phyloP scores from a whole-genome alignment of 1,139 yeast genomes.

The Dujonia santamariae region DNA sequence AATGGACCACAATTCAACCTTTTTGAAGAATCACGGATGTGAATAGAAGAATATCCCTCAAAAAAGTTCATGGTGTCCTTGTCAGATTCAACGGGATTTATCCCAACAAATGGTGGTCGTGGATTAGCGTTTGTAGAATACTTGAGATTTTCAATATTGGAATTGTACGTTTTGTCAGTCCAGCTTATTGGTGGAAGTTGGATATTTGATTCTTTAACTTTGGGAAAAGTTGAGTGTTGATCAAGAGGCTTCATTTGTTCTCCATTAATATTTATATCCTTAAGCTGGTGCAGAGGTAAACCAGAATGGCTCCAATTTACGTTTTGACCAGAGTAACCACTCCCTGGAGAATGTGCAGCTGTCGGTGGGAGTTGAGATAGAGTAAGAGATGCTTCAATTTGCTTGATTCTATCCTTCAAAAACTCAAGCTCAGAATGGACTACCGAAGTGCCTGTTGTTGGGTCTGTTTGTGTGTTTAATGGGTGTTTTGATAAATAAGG shows the following conservation, averaged over 20 bases:
- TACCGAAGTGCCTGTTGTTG: neutral
- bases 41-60: constrained; percentile 26
- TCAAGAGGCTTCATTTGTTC: no score
- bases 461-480: no score
- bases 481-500: no score
- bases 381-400: constrained; percentile 40
- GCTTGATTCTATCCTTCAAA: constrained; percentile 38
- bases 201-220: no score
- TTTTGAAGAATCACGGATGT: constrained; percentile 20
- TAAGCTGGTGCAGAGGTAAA: no score
- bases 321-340: no score
- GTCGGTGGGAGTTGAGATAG: constrained; percentile 12
- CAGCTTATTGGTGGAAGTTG: no score
- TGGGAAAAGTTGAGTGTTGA: no score
- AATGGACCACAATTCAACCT: constrained; percentile 36
- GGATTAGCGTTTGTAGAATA: neutral
- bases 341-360: neutral
- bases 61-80: constrained; percentile 29
- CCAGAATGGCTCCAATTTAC: no score
- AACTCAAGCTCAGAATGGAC: constrained; percentile 20
- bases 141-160: no score
- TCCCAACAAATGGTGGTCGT: constrained; percentile 4
- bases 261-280: no score
- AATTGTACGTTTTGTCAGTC: no score
- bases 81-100: constrained; percentile 6